Percentiles rank a stretch among this genome's conserved stretches.
Conservation (phyloP, 2,329 filamentous ascomycete genomes). For the Hypoxylon sp. region DNA sequence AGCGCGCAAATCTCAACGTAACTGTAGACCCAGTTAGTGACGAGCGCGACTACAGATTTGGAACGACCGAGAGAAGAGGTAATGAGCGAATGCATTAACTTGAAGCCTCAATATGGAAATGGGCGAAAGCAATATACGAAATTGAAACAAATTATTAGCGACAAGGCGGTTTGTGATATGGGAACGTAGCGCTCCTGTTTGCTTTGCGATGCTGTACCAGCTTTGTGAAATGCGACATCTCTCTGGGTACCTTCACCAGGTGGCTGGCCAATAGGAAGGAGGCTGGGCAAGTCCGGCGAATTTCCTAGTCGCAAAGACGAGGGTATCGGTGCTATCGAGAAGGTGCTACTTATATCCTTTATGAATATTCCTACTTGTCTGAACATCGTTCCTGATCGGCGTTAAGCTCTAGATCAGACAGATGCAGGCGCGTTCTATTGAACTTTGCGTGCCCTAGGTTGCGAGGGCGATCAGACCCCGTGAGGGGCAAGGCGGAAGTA, state of each 20-base stretch:
- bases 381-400: conserved; percentile 2
- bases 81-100: not conserved
- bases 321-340: conserved; percentile 4
- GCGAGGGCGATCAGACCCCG: conserved; percentile 10
- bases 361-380: conserved; percentile 6
- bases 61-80: not conserved
- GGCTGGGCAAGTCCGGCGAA: conserved; percentile 26
- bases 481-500: conserved; percentile 1
- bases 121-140: not conserved
- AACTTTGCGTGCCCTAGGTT: conserved; percentile 21
- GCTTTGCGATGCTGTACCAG: conserved; percentile 35
- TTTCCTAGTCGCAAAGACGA: conserved; percentile 36
- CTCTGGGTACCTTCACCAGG: conserved; percentile 23
- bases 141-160: not conserved
- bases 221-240: conserved; percentile 48
- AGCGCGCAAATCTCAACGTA: not conserved
- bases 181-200: conserved; percentile 20
- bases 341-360: conserved; percentile 12
- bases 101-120: not conserved
- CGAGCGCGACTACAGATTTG: not conserved
- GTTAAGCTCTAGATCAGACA: conserved; percentile 8
- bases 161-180: conserved; percentile 20
- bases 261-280: conserved; percentile 42
- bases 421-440: conserved; percentile 2
- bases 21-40: conserved; percentile 25